A percentile compares a stretch with the other conserved stretches of the same genome.
phyloP scores from a whole-genome alignment of 148 eudicot species.

The Rhododendron henanense region DNA sequence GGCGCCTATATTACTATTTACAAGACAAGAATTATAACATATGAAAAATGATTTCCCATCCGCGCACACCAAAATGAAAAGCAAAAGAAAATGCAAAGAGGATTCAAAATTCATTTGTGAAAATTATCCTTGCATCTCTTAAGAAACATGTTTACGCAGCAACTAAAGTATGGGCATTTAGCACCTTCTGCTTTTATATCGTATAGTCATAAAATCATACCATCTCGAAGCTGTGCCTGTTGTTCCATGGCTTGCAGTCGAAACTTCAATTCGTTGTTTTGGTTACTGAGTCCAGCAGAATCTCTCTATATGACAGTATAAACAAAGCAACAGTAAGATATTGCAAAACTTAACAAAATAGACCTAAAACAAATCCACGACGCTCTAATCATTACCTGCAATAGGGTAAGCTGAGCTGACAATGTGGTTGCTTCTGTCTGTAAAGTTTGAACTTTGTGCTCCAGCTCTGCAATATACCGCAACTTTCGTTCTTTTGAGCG shows the following conservation, averaged over 20 bases:
- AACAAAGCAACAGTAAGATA: not conserved
- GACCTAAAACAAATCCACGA: not conserved
- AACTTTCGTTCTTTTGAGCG: constrained; percentile 90
- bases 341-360: not conserved
- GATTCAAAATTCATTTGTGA: not conserved
- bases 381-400: constrained; percentile 50
- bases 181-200: not conserved
- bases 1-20: not conserved
- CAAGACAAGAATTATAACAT: not conserved
- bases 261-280: constrained; percentile 86
- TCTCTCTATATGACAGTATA: constrained; percentile 52
- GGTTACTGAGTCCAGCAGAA: constrained; percentile 72
- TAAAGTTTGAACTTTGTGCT: constrained; percentile 92
- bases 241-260: constrained; percentile 97
- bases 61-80: not conserved
- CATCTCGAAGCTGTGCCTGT: constrained; percentile 94
- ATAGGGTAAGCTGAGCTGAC: constrained; percentile 85
- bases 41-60: not conserved
- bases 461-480: constrained; percentile 89
- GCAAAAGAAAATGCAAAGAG: not conserved
- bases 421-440: constrained; percentile 96
- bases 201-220: constrained; percentile 41
- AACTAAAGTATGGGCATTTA: not conserved
- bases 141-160: not conserved
- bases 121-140: not conserved